Evolutionary conservation across 257 asterid genomes (phyloP), one percentile per base, ranked within the genome.

Genomic region (Lithospermum erythrorhizon): DNA sequence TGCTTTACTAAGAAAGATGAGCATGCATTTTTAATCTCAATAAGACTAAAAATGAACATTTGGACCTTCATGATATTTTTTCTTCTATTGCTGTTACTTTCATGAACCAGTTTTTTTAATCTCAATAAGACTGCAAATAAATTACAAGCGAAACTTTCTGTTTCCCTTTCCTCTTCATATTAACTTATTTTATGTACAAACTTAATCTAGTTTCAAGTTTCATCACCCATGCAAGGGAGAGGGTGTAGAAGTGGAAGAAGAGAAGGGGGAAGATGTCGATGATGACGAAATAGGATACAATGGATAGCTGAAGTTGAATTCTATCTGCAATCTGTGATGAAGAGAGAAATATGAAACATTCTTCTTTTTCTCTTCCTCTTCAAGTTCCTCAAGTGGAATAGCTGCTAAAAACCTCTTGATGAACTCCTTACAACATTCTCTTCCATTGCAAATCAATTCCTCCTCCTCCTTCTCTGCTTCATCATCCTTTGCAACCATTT

Each of bases 241-340:
- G 22, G 80, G 75, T 55, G 77, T 21, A 18, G 79, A 72, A 59
- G 69, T 68, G 51, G 78, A 54, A 53, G 75, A 63, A 64, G 88
- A 84, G 57, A 84, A 66, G 16, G 85, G 86, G 37, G 94, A 80
- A 4, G 90, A 59, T 13, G 49, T 41, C 14, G 49, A 41, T 13
- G 49, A 35, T 7, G 55, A 62, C 21, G 95, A 82, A 0, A 80
- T 49, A 21, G 83, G 76, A 20, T 65, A 58, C 18, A 69, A 30
- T 22, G 67, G 61, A 57, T 69, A 66, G 70, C 78, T 75, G 41
- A 56, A 83, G 76, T 78, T 87, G 70, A 86, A 82, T 75, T 86
- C 95, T 65, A 86, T 86, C 75, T 86, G 93, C 80, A 86, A 67
- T 32, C 84, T 67, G 6, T 75, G 85, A 64, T 81, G 89, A 60